These are phyloP conservation scores for Aspergillus sp. DNA, from an alignment of 2,329 filamentous ascomycete species.

Conservation along the genomic window DNA sequence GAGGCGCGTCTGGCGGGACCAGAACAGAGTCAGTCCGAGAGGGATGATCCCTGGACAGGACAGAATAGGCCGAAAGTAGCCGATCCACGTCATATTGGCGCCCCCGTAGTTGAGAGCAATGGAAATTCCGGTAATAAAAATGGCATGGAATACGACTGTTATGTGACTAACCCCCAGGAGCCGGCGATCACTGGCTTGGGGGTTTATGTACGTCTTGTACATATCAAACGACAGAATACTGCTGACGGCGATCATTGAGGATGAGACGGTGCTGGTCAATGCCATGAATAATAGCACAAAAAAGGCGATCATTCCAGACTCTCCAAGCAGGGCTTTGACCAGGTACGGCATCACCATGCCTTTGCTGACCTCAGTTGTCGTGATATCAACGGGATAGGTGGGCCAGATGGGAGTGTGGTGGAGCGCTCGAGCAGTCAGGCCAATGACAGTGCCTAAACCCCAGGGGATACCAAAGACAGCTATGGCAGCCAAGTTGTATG, in stretches of 20 bases:
- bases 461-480: slow-evolving; percentile 52
- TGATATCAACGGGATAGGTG: slow-evolving; percentile 47
- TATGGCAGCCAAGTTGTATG: slow-evolving; percentile 49
- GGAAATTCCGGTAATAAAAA: slow-evolving; percentile 52
- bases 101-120: slow-evolving; percentile 53
- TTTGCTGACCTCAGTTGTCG: slow-evolving; percentile 43
- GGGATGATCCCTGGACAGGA: slow-evolving; percentile 50
- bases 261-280: slow-evolving; percentile 53
- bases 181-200: slow-evolving; percentile 45
- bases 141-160: slow-evolving; percentile 50
- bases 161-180: slow-evolving; percentile 50
- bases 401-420: slow-evolving; percentile 51
- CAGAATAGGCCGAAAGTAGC: slow-evolving; percentile 46
- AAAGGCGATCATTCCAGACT: slow-evolving; percentile 45
- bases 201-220: slow-evolving; percentile 55
- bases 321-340: slow-evolving; percentile 47
- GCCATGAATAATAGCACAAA: slow-evolving; percentile 56
- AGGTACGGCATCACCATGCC: slow-evolving; percentile 53
- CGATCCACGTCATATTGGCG: slow-evolving; percentile 52
- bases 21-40: slow-evolving; percentile 47
- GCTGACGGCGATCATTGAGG: slow-evolving; percentile 54
- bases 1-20: slow-evolving; percentile 49
- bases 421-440: slow-evolving; percentile 47
- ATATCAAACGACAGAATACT: slow-evolving; percentile 54
- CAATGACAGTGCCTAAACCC: slow-evolving; percentile 51